Conservation (phyloP, 768 basidiomycete species). For the Suillus luteus region DNA sequence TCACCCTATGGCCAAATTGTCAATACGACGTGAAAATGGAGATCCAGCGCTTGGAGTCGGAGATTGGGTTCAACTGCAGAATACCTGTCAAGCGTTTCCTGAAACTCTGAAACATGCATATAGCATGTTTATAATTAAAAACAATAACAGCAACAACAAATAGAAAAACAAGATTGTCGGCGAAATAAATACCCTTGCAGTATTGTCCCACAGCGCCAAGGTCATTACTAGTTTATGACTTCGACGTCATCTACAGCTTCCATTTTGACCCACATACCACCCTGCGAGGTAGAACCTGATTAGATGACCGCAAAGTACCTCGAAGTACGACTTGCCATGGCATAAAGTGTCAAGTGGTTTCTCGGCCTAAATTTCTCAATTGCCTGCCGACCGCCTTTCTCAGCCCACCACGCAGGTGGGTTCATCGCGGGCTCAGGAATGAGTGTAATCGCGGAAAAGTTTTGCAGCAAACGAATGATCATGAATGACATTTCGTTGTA, state of each 20-base stretch:
- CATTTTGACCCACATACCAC: conserved; percentile 51
- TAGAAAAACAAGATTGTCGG: not conserved
- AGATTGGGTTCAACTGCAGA: not conserved
- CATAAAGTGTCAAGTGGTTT: conserved; percentile 35
- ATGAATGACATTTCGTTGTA: conserved; percentile 38
- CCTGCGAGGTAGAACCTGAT: conserved; percentile 27
- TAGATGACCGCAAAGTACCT: not conserved
- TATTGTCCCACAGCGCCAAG: not conserved
- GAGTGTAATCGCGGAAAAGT: conserved; percentile 27
- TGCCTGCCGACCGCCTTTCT: conserved; percentile 26
- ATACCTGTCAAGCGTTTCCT: not conserved
- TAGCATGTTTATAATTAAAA: not conserved
- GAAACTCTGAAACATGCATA: not conserved
- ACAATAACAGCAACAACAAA: not conserved
- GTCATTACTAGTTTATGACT: not conserved
- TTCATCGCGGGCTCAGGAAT: conserved; percentile 24
- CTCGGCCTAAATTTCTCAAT: conserved; percentile 30
- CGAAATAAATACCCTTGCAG: not conserved
- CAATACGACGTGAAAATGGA: not conserved
- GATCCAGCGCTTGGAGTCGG: not conserved
- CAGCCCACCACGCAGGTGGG: conserved; percentile 33
- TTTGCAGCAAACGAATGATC: conserved; percentile 32
- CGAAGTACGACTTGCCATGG: conserved; percentile 34
- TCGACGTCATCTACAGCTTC: conserved; percentile 25
- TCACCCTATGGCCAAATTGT: not conserved